Percentiles rank a stretch among this genome's conserved stretches.
phyloP scores from a whole-genome alignment of 345 rosid genomes.

The Eucalyptus polyanthemos region DNA sequence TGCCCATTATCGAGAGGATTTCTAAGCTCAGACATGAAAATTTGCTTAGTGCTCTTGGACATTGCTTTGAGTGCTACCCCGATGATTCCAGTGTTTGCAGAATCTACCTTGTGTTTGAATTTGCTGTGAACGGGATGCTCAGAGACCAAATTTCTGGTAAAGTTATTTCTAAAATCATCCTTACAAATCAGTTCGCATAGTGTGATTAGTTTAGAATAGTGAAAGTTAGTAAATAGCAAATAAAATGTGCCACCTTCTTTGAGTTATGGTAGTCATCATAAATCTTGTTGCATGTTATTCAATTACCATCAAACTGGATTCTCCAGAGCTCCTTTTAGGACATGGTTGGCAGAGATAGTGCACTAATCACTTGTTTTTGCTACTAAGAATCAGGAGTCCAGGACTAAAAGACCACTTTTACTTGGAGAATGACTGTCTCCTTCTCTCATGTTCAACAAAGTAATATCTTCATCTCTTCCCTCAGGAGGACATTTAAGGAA shows the following conservation, averaged over 20 bases:
- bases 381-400: not conserved
- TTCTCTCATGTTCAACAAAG: not conserved
- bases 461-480: not conserved
- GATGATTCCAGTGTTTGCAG: constrained; percentile 23
- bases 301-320: not conserved
- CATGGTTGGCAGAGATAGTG: not conserved
- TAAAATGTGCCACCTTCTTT: not conserved
- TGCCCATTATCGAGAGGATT: constrained; percentile 30
- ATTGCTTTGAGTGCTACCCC: constrained; percentile 28
- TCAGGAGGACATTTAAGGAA: constrained; percentile 3
- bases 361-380: not conserved
- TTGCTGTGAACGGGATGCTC: constrained; percentile 19
- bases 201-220: not conserved
- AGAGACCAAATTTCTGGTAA: constrained; percentile 31
- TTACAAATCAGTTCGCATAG: not conserved
- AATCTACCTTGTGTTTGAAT: constrained; percentile 39
- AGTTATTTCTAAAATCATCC: not conserved
- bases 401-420: not conserved
- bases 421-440: not conserved
- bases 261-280: not conserved
- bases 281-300: not conserved
- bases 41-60: constrained; percentile 55
- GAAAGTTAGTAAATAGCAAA: not conserved
- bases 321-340: not conserved
- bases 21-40: constrained; percentile 49